These are phyloP conservation scores for Candida ovalis DNA, from an alignment of 805 yeast species.

Conservation along the genomic window DNA sequence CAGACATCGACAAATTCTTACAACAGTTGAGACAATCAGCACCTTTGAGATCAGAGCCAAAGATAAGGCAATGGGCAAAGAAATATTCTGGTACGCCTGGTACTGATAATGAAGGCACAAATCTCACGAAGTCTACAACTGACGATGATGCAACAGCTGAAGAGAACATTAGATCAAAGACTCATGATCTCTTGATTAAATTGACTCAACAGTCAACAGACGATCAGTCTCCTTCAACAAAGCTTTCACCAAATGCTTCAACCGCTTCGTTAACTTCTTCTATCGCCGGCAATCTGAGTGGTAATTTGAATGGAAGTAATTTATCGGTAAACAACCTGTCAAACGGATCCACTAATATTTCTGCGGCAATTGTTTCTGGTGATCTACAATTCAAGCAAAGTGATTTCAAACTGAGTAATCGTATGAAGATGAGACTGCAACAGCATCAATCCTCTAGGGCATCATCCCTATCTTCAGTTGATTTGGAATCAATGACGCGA, in stretches of 20 bases:
- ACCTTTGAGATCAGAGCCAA: slow-evolving; percentile 69
- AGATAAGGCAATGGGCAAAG: slow-evolving; percentile 75
- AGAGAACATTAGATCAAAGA: slow-evolving; percentile 22
- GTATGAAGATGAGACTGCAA: slow-evolving; percentile 27
- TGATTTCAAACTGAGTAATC: slow-evolving; percentile 29
- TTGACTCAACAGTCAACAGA: slow-evolving; percentile 17
- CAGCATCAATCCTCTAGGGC: slow-evolving; percentile 17
- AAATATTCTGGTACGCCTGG: slow-evolving; percentile 35
- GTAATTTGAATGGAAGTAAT: slow-evolving; percentile 2
- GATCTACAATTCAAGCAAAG: slow-evolving; percentile 21
- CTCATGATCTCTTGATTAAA: slow-evolving; percentile 27
- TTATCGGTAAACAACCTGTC: neutral
- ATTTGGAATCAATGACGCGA: slow-evolving; percentile 19
- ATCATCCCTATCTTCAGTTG: slow-evolving; percentile 20
- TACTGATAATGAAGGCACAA: neutral
- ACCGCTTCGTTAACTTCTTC: slow-evolving; percentile 15
- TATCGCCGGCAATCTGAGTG: slow-evolving; percentile 1
- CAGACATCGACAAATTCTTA: slow-evolving; percentile 79
- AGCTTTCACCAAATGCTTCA: slow-evolving; percentile 1
- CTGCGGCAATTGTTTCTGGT: slow-evolving; percentile 6
- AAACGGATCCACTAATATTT: neutral
- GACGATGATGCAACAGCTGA: slow-evolving; percentile 19
- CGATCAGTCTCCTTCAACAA: neutral
- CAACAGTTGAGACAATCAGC: slow-evolving; percentile 87
- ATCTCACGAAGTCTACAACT: neutral